Percentiles rank a stretch among this genome's conserved stretches.
Conservation (phyloP, 495 filamentous ascomycete species). For the Poronia punctata region DNA sequence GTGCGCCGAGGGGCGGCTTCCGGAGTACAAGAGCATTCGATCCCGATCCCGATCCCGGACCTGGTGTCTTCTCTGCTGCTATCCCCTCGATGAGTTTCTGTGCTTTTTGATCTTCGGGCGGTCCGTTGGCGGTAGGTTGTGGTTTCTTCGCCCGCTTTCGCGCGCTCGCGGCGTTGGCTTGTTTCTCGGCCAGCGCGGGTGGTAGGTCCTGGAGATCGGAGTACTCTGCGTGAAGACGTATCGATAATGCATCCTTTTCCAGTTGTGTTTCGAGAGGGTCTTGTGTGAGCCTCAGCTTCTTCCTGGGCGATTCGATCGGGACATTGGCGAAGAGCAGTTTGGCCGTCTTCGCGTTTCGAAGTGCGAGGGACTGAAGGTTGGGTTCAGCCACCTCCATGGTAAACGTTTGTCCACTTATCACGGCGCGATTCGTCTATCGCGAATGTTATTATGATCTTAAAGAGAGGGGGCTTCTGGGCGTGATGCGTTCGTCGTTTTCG, state of each 20-base stretch:
- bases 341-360: conserved; percentile 34
- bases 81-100: conserved; percentile 67
- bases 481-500: not conserved
- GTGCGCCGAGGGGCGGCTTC: conserved; percentile 9
- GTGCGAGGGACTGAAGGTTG: conserved; percentile 29
- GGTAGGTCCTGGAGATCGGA: conserved; percentile 73
- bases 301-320: conserved; percentile 25
- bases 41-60: conserved; percentile 29
- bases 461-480: no score
- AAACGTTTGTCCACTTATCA: conserved; percentile 2
- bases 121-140: conserved; percentile 34
- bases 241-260: conserved; percentile 34
- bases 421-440: not conserved
- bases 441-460: not conserved
- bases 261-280: conserved; percentile 30
- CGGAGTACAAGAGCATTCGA: conserved; percentile 55
- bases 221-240: conserved; percentile 64
- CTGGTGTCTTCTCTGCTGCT: conserved; percentile 33
- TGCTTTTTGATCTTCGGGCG: conserved; percentile 48
- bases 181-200: conserved; percentile 77
- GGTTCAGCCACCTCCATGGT: conserved; percentile 19
- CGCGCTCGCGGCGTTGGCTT: conserved; percentile 40
- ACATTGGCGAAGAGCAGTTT: conserved; percentile 34
- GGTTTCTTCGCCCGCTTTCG: conserved; percentile 48
- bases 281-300: conserved; percentile 35